Percentiles rank a stretch among this genome's conserved stretches.
Conservation (phyloP, 441 rosid genomes). For the Adansonia gregorii region DNA sequence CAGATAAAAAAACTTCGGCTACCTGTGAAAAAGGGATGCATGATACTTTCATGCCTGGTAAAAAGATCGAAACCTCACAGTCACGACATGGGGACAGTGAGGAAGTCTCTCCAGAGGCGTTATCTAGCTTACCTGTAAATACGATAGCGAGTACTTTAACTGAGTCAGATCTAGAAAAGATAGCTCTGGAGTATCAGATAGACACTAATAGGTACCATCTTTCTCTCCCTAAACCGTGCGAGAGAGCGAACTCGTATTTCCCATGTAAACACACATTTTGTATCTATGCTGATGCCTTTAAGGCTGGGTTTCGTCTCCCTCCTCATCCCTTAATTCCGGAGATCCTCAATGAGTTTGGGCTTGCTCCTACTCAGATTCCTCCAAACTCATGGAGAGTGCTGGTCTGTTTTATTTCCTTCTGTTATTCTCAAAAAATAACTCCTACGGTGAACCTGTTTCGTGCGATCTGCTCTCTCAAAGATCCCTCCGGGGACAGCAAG, state of each 20-base stretch:
- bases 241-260: constrained; percentile 6
- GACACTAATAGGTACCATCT: constrained; percentile 13
- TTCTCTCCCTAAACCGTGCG: not conserved
- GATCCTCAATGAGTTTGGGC: not conserved
- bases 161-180: not conserved
- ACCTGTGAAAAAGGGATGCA: not conserved
- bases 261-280: not conserved
- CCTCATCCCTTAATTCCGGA: constrained; percentile 4
- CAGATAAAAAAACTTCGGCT: not conserved
- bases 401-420: not conserved
- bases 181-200: not conserved
- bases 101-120: not conserved
- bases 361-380: constrained; percentile 2
- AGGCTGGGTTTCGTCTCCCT: constrained; percentile 5
- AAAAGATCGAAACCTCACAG: not conserved
- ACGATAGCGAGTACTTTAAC: not conserved
- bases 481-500: not conserved
- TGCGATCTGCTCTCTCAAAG: not conserved
- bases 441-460: constrained; percentile 13
- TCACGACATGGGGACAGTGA: not conserved
- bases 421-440: constrained; percentile 1
- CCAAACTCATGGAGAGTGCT: constrained; percentile 9
- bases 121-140: constrained; percentile 1
- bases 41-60: not conserved
- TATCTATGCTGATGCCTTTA: constrained; percentile 16